Evolutionary conservation across 768 basidiomycete species (phyloP).

Genomic region (Rhizopogon vinicolor): DNA sequence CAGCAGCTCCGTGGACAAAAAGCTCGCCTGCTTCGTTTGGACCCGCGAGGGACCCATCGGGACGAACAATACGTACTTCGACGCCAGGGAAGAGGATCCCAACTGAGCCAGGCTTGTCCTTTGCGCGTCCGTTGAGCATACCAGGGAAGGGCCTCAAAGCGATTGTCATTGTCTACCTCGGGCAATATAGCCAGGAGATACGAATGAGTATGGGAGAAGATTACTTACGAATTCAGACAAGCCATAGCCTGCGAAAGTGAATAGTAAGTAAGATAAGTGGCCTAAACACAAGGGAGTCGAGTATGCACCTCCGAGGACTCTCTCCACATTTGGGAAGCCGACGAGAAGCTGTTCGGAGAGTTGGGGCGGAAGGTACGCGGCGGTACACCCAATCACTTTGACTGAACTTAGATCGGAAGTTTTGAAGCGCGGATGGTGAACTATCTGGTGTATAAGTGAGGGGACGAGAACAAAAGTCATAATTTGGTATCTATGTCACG

Average conservation of each 20-base stretch:
- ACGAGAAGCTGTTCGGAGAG: constrained; percentile 33
- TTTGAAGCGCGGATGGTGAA: constrained; percentile 38
- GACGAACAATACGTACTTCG: constrained; percentile 49
- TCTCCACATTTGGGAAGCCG: constrained; percentile 24
- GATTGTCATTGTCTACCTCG: constrained; percentile 46
- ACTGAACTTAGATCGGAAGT: constrained; percentile 48
- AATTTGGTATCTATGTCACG: constrained; percentile 41
- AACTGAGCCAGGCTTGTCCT: constrained; percentile 31
- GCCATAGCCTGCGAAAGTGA: constrained; percentile 45
- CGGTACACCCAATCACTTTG: constrained; percentile 37
- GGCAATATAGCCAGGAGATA: not conserved
- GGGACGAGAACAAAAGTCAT: constrained; percentile 45
- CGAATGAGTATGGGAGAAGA: not conserved
- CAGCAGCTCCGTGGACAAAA: constrained; percentile 43
- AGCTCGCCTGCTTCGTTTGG: constrained; percentile 60
- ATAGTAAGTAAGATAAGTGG: not conserved
- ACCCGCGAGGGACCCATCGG: constrained; percentile 47
- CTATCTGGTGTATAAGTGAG: constrained; percentile 52
- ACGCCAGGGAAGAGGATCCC: constrained; percentile 56
- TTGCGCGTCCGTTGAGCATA: constrained; percentile 33
- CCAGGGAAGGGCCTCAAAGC: constrained; percentile 37
- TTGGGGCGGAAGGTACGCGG: constrained; percentile 54
- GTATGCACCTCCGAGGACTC: constrained; percentile 38
- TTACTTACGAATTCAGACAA: constrained; percentile 53
- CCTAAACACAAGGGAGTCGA: not conserved